Evolutionary conservation across 495 filamentous ascomycete genomes (phyloP).

Genomic region (Choiromyces venosus): DNA sequence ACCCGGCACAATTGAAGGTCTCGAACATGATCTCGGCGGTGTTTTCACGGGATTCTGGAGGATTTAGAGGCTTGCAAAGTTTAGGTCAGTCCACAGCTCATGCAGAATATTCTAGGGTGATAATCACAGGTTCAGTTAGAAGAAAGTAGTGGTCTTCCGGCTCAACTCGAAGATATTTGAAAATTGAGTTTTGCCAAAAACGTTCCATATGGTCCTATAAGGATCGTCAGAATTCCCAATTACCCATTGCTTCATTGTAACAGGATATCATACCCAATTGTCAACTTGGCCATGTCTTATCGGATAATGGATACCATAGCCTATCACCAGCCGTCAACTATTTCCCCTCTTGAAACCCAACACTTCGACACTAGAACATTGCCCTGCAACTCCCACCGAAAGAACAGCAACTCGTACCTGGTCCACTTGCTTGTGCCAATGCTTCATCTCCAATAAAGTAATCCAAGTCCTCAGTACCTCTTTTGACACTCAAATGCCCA

Average conservation of each 20-base stretch:
- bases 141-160: conserved; percentile 98
- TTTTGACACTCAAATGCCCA: conserved; percentile 80
- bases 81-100: neutral
- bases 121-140: conserved; percentile 84
- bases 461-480: conserved; percentile 94
- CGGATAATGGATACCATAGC: conserved; percentile 94
- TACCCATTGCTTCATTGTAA: conserved; percentile 27
- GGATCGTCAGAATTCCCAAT: conserved; percentile 30
- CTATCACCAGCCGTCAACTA: conserved; percentile 43
- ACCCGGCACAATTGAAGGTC: conserved; percentile 96
- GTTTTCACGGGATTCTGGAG: conserved; percentile 97
- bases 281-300: conserved; percentile 97
- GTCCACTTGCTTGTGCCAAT: conserved; percentile 71
- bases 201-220: conserved; percentile 90
- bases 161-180: conserved; percentile 97
- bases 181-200: conserved; percentile 99
- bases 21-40: conserved; percentile 99
- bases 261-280: conserved; percentile 68
- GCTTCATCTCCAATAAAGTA: conserved; percentile 99
- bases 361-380: neutral
- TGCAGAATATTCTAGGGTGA: neutral
- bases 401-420: conserved; percentile 52
- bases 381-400: neutral
- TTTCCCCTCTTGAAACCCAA: neutral
- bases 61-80: conserved; percentile 73